Evolutionary conservation across 176 grass and related monocot genomes (phyloP), one percentile per base, ranked within the genome.

Genomic region (Triticum timopheevii): DNA sequence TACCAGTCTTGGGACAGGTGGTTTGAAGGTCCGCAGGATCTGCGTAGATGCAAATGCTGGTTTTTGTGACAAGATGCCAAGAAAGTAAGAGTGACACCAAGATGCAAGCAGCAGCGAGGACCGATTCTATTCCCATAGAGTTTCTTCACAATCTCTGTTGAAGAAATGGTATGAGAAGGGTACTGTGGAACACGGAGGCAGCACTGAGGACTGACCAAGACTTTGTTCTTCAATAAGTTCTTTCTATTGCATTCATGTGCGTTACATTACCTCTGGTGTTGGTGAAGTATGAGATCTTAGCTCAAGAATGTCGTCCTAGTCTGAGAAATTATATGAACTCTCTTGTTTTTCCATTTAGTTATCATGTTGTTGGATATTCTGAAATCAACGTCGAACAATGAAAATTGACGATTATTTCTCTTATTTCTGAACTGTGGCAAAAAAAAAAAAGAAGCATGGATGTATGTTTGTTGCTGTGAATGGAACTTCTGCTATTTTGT

Each of bases 11-110:
- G 95, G 95, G 95, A 97, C 58, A 86, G 89, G 75, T 97, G 93
- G 95, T 95, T 97, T 76, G 95, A 97, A 91, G 88, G 93, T 58
- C 93, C 92, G 13, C 88, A 95, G 80, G 87, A 97, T 84, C 87
- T 89, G 49, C 80, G 67, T 54, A 84, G 68, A 38, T 97, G 95
- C 88, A 94, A 84, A 84, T 97, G 92, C 87, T 94, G 95, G 90
- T 87, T 97, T 78, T 79, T 97, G 54, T 97, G 88, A 93, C 86
- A 22, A 31, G 44, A 67, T 86, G 7, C 24, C 68, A 77, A 84
- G 73, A 39, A 81, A 76, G 3, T 50, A 6, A 10, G 16, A 50
- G 80, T 61, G 59, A 28, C 70, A 76, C 16, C 69, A 82, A 39
- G 35, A 33, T 3, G 22, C 20, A 69, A 69, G 36, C 45, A 63